Evolutionary conservation across 805 yeast species (phyloP), one percentile per base, ranked within the genome.

Genomic region (Pachysolen tannophilus): DNA sequence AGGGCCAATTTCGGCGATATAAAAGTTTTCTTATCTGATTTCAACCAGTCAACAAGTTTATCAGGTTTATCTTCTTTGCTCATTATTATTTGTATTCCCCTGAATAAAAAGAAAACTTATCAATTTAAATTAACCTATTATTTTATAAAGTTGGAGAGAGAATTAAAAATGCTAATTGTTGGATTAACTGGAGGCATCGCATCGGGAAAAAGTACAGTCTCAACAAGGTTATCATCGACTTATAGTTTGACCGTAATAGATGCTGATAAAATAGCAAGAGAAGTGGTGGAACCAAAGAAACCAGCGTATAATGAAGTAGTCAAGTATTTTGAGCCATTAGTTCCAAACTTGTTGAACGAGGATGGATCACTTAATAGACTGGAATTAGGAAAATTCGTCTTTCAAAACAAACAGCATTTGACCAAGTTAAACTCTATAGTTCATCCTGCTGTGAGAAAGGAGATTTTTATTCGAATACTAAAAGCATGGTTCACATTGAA

Each of bases 181-280:
- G 99, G 99, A 1, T 69, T 92, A n/a, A 92, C 98, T 0, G 99
- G 99, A 2, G 96, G 97, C 2, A 92, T 92, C 33, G 95, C 96
- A 5, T 72, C 92, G n/a, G 99, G 99, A 3, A 92, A 92, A 50
- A 81, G 95, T 14, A 90, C 97, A 0, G 97, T 84, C 0, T 84
- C 96, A 0, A 50, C 60, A 13, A 55, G 71, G 24, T 58, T 92
- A 8, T 42, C 55, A 4, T 69, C 72, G 8, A 58, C 72, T 8
- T 68, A 78, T 48, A 50, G 63, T 2, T 40, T 82, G 5, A 68
- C 81, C 0, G 57, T 92, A 1, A 68, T 92, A 1, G 98, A 92
- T 60, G 97, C 98, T 1, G 99, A 92, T 55, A 55, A 72, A 33
- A 80, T 94, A 29, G 97, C 98, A 0, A 70, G 82, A 39, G 77